Evolutionary conservation across 2,329 filamentous ascomycete genomes (phyloP), one percentile per base, ranked within the genome.

Genomic region (Neonectria neomacrospora): DNA sequence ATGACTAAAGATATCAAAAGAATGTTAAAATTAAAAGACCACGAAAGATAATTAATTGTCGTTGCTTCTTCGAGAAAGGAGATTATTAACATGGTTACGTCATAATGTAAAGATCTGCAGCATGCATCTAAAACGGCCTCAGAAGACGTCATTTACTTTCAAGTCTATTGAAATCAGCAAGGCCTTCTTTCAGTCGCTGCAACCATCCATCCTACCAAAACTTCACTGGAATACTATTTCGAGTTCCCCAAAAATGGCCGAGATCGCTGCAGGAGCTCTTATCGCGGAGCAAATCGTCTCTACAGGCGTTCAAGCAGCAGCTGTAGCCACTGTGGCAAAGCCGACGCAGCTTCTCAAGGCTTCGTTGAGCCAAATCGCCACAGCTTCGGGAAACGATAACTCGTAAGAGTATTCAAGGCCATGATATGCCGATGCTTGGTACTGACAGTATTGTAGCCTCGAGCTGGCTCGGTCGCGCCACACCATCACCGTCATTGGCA

Each of bases 301-400:
- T 4, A 70, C 68, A 0, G 68, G 66, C 8, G 32, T 70, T 2
- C 23, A 71, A 23, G 68, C 68, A 9, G 68, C 68, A 3, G 68
- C 61, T 2, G 68, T 64, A 47, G 68, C 66, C 1, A 60, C 64
- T 0, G 50, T 70, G 11, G 68, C 68, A 0, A 58, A 51, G 12
- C 68, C 68, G n/a, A 67, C 68, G 14, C 66, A 71, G 18, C 68
- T 68, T 3, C 44, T 70, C 20, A 67, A 50, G 8, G 68, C 66
- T 23, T 56, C 70, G 3, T 56, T 70, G n/a, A 70, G 61, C 23
- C 68, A 70, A 51, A 61, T 71, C 7, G 68, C 68, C 4, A 34
- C 47, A 3, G 65, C 68, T 3, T 58, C 68, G 12, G 57, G 50
- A 2, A 14, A 67, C 0, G 68, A 70, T 0, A 53, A 58, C 11